Base-by-base conservation (phyloP, 306 rosid genomes). In the Glycine soja region DNA sequence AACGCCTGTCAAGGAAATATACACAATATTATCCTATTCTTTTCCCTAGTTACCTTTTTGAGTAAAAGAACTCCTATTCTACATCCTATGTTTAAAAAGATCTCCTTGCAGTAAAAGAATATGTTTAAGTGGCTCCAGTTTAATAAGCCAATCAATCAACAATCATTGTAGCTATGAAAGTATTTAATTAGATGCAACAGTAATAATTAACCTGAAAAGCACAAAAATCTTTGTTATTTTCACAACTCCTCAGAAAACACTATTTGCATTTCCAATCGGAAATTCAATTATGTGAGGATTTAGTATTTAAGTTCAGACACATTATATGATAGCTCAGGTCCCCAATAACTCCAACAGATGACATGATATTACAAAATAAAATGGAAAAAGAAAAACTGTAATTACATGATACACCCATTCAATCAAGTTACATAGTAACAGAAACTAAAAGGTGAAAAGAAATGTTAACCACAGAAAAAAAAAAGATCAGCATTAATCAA, bases 71-170 rank as follows among this genome's bases (percentile, higher is more conserved):
- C 72, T 67, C 63, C 59, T 70, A 30, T 7, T 18, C 72, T 15
- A 13, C 32, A 34, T 34, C 81, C 77, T 19, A 73, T 30, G 52
- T 45, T 24, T 59, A 67, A 45, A 38, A 74, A 38, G 19, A 45
- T 67, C 51, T 53, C 81, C 8, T 8, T 53, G 32, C 40, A 40
- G 36, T 7, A 52, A 65, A 66, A 11, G 18, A 2, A n/a, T 13
- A 10, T 52, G 40, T 42, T 32, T 48, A 51, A 15, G 72, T 32
- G 67, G 42, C 43, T 62, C 51, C 66, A 51, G 47, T 73, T 54
- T 64, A 81, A 75, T 32, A 81, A 11, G 62, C 8, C 81, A 75
- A 68, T 16, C 62, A 80, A 80, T 53, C 69, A 69, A 70, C 61
- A 70, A 45, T 12, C 14, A 56, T 0, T 9, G 72, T 64, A 80